Evolutionary conservation across 208 protist genomes (phyloP), one percentile per base, ranked within the genome.

Genomic region (Trypanosomatidae sp.): DNA sequence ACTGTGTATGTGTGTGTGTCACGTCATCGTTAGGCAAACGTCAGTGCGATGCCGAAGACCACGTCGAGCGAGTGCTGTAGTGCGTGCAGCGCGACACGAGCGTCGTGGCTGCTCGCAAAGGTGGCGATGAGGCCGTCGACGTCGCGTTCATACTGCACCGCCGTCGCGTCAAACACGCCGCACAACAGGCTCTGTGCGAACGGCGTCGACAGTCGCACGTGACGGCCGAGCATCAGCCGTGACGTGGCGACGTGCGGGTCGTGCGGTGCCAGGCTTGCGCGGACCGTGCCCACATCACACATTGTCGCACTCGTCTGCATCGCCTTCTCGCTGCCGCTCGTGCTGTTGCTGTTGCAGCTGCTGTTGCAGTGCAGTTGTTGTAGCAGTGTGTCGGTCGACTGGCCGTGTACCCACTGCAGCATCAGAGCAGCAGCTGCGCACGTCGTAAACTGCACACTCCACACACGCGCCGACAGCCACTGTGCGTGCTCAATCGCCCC

Each of bases 371-470:
- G 6, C 20, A 16, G 3, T 20, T n/a, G 11, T 1, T 15, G 8
- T 2, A 10, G 6, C 41, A 28, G 24, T 39, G 30, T 28, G 3
- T 53, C 30, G n/a, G 52, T 30, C 16, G 49, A 39, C 15, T 61
- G 35, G 0, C 51, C 46, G 20, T 56, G 35, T 3, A 28, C 41
- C 56, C 65, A 67, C n/a, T 40, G 50, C 5, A 61, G 54, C 30
- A 70, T 78, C 16, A 72, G 38, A 20, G 61, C 58, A 3, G 77
- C 77, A 0, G 77, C 70, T 6, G 58, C 50, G 18, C 42, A 24
- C 6, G 53, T 68, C 11, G 69, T 82, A 39, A 82, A 87, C 53
- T 87, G 77, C 19, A 87, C 26, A 22, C 61, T 62, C 19, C 65
- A 43, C 39, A 81, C 56, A 30, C 51, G 51, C n/a, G 53, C 53